A percentile compares a stretch with the other conserved stretches of the same genome.
These are phyloP conservation scores for Persicaria maculosa DNA, from an alignment of 148 eudicot species.

Conservation along the genomic window DNA sequence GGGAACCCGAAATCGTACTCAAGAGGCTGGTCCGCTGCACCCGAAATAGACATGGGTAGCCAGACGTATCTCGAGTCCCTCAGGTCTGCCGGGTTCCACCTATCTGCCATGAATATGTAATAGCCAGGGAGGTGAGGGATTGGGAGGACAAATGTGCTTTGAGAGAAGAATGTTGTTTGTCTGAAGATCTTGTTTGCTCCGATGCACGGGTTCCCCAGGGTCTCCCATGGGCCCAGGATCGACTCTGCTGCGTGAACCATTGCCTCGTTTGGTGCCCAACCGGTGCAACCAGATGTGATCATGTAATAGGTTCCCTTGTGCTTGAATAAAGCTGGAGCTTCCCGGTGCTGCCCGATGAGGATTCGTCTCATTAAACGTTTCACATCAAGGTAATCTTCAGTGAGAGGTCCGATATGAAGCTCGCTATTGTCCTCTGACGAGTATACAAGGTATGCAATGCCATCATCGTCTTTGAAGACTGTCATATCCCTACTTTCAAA, in stretches of 20 bases:
- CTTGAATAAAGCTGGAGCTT: conserved; percentile 93
- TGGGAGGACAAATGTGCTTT: conserved; percentile 86
- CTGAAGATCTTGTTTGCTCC: conserved; percentile 70
- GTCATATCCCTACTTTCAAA: conserved; percentile 95
- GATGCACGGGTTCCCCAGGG: conserved; percentile 78
- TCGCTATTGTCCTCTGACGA: conserved; percentile 87
- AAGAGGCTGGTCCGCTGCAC: conserved; percentile 74
- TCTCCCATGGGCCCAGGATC: conserved; percentile 86
- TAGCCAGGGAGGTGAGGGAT: conserved; percentile 54
- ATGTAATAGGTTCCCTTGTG: conserved; percentile 81
- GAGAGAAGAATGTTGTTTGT: conserved; percentile 75
- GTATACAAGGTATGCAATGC: conserved; percentile 70
- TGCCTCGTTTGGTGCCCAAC: conserved; percentile 97
- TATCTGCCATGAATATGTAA: conserved; percentile 84
- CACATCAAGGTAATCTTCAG: conserved; percentile 62
- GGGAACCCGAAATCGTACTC: conserved; percentile 91
- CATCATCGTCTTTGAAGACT: conserved; percentile 86
- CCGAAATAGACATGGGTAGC: conserved; percentile 71
- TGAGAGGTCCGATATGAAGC: conserved; percentile 89
- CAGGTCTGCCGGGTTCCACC: conserved; percentile 93
- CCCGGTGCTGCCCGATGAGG: conserved; percentile 72
- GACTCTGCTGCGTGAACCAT: conserved; percentile 78
- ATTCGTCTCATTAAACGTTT: conserved; percentile 45
- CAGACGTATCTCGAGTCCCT: conserved; percentile 93
- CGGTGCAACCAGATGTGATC: conserved; percentile 92